Base-by-base conservation (phyloP, 768 basidiomycete species). In the Termitomyces heimii region DNA sequence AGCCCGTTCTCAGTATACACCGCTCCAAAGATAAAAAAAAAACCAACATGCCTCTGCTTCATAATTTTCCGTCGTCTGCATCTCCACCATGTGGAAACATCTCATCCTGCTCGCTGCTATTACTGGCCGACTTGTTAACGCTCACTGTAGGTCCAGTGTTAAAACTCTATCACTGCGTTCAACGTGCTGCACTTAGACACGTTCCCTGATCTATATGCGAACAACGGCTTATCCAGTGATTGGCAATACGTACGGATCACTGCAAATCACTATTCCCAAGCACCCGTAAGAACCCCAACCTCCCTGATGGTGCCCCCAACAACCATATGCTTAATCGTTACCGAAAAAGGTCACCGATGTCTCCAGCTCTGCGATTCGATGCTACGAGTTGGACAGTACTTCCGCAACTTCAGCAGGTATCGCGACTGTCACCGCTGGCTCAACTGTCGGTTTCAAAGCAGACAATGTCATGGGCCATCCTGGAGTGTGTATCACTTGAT, bases 181-280 rank as follows among this genome's bases (percentile, higher is more conserved):
- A 35, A 28, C 16, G 22, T 12, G 13, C 51, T 39, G 5, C 31
- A 3, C 20, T 4, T 53, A 71, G 70, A 71, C 55, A 71, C 68
- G 5, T 71, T 71, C 58, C 69, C 70, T 22, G 61, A 67, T 42
- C 56, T 71, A 18, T 68, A 67, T 31, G 65, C 63, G 24, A 70
- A 73, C 50, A 61, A 63, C 7, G 66, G 64, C 6, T 57, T 62
- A 7, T 61, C 68, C 4, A 49, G 62, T 13, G 70, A 72, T 52
- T 73, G 71, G 72, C 63, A 72, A 60, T 73, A 73, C 50, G 70
- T 73, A 44, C 66, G 72, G 9, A 65, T 68, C 46, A 74, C 72
- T 1, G 69, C 63, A 7, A 74, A 73, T 49, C 71, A 73, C 54
- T 72, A 70, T 48, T 63, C 62, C 13, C 63, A 69, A 20, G 72